Evolutionary conservation across 257 asterid species (phyloP), one percentile per base, ranked within the genome.

Genomic region (Gentiana straminea): DNA sequence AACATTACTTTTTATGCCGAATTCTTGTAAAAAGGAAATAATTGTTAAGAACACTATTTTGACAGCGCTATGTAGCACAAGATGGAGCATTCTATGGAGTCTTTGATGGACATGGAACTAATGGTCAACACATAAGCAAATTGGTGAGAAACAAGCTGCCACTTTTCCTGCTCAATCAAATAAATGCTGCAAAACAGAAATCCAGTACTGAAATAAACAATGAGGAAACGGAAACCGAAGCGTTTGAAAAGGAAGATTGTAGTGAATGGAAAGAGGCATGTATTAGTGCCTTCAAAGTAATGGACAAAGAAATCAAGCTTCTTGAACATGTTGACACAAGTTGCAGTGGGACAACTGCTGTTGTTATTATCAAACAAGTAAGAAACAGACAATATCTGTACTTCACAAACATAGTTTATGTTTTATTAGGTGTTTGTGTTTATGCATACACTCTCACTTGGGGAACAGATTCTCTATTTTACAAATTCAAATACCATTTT

Each of bases 51-150:
- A 54, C 13, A 2, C 52, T 5, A 47, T 60, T 49, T 54, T 64
- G 34, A 52, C 68, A 86, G 97, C 89, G 94, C 2, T 89, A 79
- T 59, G 95, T 90, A 47, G 68, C 66, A 35, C 88, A 80, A 61
- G 78, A 79, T 59, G 94, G 95, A 67, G 75, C 41, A 3, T 64
- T 84, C 2, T 57, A 86, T 54, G 95, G 78, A 24, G 86, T 90
- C 7, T 90, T 86, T 62, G 97, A 90, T 66, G 97, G 97, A 39
- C 96, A 89, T 76, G 97, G 97, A 0, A 38, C 63, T 45, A 75
- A 77, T 61, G 97, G 97, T 38, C 94, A 86, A 51, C 65, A 54
- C 11, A 80, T 82, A 54, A 84, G 95, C 80, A 74, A 72, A 53
- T 51, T 80, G 57, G 96, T 82, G 64, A 74, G 89, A 55, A 80